A percentile compares a stretch with the other conserved stretches of the same genome.
Conservation (phyloP, 192 early-diverging fungal species). For the Coemansia erecta region DNA sequence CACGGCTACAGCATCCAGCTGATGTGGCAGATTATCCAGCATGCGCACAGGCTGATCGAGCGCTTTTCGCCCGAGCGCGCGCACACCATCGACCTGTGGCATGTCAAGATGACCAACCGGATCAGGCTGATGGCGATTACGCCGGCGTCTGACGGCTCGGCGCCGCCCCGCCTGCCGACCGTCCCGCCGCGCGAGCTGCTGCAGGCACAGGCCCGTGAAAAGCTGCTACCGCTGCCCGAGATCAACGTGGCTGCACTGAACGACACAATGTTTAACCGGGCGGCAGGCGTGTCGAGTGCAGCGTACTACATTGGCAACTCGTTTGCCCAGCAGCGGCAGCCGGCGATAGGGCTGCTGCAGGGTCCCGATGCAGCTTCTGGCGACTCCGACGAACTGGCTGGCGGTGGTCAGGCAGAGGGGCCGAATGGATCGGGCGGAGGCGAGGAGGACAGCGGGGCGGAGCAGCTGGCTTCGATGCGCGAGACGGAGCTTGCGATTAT, state of each 20-base stretch:
- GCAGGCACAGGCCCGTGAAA: slow-evolving; percentile 21
- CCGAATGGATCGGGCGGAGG: background rate
- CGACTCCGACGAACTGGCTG: too few species aligned
- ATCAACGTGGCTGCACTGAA: slow-evolving; percentile 32
- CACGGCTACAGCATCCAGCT: slow-evolving; percentile 48
- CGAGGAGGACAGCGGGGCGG: too few species aligned
- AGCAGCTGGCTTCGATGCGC: slow-evolving; percentile 15
- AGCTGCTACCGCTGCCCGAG: slow-evolving; percentile 39
- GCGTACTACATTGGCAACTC: slow-evolving; percentile 37
- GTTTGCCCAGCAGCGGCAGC: too few species aligned
- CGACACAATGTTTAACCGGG: slow-evolving; percentile 25
- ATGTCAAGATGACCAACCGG: slow-evolving; percentile 40
- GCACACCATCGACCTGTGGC: slow-evolving; percentile 28
- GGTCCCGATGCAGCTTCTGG: too few species aligned
- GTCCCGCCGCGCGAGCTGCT: slow-evolving; percentile 44
- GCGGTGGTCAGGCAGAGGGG: background rate
- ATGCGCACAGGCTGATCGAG: slow-evolving; percentile 22
- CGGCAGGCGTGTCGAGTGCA: slow-evolving; percentile 25
- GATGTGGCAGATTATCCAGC: slow-evolving; percentile 51
- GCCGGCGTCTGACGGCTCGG: slow-evolving; percentile 47
- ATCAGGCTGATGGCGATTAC: slow-evolving; percentile 48
- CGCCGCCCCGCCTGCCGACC: slow-evolving; percentile 37
- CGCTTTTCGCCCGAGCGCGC: slow-evolving; percentile 39
- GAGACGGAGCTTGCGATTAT: slow-evolving; percentile 47
- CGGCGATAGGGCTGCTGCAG: too few species aligned